phyloP scores from a whole-genome alignment of 805 yeast species.

The Saturnispora halmiae region DNA sequence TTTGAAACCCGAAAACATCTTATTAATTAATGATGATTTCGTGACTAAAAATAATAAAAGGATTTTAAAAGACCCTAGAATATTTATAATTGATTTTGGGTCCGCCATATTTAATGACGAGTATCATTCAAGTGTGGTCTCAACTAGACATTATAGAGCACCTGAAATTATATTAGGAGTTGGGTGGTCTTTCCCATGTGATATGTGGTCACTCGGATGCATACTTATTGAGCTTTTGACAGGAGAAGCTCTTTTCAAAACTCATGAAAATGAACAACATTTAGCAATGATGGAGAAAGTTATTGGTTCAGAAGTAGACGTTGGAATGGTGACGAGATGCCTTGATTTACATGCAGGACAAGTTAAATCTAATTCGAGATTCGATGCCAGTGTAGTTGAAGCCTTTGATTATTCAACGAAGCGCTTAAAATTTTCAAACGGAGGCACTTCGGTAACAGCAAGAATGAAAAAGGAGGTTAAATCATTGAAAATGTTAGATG shows the following conservation, averaged over 20 bases:
- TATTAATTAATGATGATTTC: constrained; percentile 49
- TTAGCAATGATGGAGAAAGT: constrained; percentile 89
- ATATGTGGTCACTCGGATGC: constrained; percentile 95
- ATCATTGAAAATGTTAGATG: constrained; percentile 22
- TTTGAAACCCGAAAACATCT: constrained; percentile 89
- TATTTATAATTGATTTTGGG: constrained; percentile 94
- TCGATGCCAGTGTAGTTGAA: constrained; percentile 21
- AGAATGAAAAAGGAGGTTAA: constrained; percentile 32
- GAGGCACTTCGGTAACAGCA: constrained; percentile 25
- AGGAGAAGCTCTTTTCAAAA: constrained; percentile 90
- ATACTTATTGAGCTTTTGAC: constrained; percentile 83
- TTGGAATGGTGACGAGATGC: constrained; percentile 27
- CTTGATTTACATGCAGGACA: constrained; percentile 19
- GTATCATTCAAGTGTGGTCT: constrained; percentile 83
- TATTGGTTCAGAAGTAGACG: constrained; percentile 45
- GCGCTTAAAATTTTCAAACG: constrained; percentile 27
- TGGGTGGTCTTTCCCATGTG: constrained; percentile 98
- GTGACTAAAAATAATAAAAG: constrained; percentile 30
- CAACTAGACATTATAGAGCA: constrained; percentile 94
- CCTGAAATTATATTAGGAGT: constrained; percentile 90
- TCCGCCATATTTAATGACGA: constrained; percentile 91
- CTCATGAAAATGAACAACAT: constrained; percentile 92
- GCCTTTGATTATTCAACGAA: constrained; percentile 27
- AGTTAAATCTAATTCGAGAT: constrained; percentile 10
- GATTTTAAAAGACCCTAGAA: constrained; percentile 65